These are phyloP conservation scores for Penicillium sp. DNA, from an alignment of 2,329 filamentous ascomycete genomes.

Conservation along the genomic window DNA sequence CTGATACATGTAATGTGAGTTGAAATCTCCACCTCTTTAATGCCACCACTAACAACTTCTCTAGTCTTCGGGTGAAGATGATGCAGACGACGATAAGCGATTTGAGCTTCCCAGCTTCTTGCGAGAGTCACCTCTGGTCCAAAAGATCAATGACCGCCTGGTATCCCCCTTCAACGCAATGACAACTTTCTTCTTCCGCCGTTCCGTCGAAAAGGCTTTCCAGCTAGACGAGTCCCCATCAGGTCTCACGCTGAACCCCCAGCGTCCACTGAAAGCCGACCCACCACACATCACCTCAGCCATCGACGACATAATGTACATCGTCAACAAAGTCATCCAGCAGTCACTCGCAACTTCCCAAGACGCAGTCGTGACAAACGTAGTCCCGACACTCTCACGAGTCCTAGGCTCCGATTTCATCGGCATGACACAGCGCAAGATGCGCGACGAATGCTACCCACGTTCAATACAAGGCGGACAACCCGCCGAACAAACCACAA, in stretches of 20 bases:
- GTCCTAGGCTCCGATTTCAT: conserved; percentile 88
- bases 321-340: conserved; percentile 87
- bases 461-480: conserved; percentile 74
- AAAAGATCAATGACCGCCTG: conserved; percentile 73
- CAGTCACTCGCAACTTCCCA: conserved; percentile 85
- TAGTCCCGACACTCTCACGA: conserved; percentile 73
- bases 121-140: conserved; percentile 71
- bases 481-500: conserved; percentile 82
- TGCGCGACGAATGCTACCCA: conserved; percentile 94
- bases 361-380: conserved; percentile 69
- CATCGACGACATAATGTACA: conserved; percentile 99
- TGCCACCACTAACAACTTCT: conserved; percentile 4
- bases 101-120: conserved; percentile 72
- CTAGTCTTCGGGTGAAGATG: conserved; percentile 45
- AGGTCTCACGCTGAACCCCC: conserved; percentile 73
- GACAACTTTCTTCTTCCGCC: conserved; percentile 94
- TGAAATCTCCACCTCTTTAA: background rate
- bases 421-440: conserved; percentile 94
- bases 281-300: conserved; percentile 90
- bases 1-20: conserved; percentile 76
- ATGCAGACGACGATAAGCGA: conserved; percentile 53
- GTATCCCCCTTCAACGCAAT: conserved; percentile 82
- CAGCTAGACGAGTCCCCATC: conserved; percentile 86
- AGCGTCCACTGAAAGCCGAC: conserved; percentile 69
- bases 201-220: conserved; percentile 96